These are phyloP conservation scores for Phytopythium litorale DNA, from an alignment of 352 stramenopile species.

Conservation along the genomic window DNA sequence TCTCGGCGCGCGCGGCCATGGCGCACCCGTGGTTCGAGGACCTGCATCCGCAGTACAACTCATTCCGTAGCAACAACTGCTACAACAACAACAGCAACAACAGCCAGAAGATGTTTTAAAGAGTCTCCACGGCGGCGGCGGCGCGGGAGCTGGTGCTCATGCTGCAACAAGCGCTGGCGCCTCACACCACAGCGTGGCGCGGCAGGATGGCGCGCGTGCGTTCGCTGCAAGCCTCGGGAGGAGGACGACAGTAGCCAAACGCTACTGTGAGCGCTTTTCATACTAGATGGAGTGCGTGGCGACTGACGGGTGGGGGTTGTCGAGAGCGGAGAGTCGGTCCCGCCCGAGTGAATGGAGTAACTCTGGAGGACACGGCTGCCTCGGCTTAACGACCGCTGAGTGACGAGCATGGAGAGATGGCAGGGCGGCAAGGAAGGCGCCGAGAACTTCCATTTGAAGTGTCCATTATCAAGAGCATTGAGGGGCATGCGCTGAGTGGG, in stretches of 20 bases:
- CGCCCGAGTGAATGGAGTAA: neutral
- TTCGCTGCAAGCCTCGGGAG: neutral
- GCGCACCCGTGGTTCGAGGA: slow-evolving; percentile 84
- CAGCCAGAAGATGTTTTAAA: slow-evolving; percentile 38
- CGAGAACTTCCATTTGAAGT: neutral
- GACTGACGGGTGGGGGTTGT: neutral
- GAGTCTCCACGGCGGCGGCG: neutral
- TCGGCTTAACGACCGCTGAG: too few relatives aligned
- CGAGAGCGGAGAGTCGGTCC: neutral
- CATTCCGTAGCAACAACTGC: slow-evolving; percentile 52
- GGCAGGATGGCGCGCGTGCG: neutral
- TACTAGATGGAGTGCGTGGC: neutral
- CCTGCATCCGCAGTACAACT: slow-evolving; percentile 67
- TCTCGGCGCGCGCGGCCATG: slow-evolving; percentile 79
- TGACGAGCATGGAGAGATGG: neutral
- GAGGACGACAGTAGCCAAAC: neutral
- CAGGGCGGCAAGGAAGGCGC: neutral
- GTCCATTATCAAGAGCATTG: neutral
- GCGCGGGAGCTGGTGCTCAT: neutral
- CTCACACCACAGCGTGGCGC: neutral
- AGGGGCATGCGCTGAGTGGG: neutral
- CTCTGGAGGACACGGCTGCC: too few relatives aligned
- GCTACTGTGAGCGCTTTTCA: neutral
- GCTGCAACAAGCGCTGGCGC: neutral
- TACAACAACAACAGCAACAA: slow-evolving; percentile 39